These are phyloP conservation scores for Wickerhamiella pararugosa DNA, from an alignment of 1,139 yeast genomes.

Conservation along the genomic window DNA sequence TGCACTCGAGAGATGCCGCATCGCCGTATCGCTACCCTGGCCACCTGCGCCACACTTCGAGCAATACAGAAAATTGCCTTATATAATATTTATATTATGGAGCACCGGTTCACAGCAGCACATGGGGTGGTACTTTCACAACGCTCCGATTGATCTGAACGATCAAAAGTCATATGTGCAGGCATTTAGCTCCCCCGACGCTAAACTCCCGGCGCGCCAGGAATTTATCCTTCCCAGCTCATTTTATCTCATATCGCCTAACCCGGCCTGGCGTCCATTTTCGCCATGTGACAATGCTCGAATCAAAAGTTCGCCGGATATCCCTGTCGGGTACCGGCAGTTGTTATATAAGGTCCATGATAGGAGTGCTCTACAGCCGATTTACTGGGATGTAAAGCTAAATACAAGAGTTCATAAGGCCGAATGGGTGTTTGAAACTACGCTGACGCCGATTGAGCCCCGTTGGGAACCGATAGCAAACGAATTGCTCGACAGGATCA, in stretches of 20 bases:
- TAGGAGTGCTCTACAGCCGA: constrained; percentile 20
- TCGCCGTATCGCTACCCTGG: no score
- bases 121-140: constrained; percentile 9
- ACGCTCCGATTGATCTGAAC: constrained; percentile 8
- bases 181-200: not conserved
- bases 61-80: no score
- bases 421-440: constrained; percentile 25
- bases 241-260: constrained; percentile 10
- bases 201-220: not conserved
- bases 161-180: constrained; percentile 5
- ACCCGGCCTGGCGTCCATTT: constrained; percentile 26
- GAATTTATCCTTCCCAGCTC: constrained; percentile 2
- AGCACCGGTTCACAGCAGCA: no score
- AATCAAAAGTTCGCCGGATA: constrained; percentile 6
- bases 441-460: constrained; percentile 25
- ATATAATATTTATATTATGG: no score
- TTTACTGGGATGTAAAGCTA: constrained; percentile 25
- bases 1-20: no score
- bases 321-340: constrained; percentile 25
- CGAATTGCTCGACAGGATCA: constrained; percentile 18
- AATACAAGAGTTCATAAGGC: constrained; percentile 21
- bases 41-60: no score
- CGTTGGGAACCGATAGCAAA: constrained; percentile 21
- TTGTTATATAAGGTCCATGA: constrained; percentile 22
- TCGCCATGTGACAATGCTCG: constrained; percentile 23